phyloP scores from a whole-genome alignment of 148 eudicot genomes.

The Suaeda aralocaspica region DNA sequence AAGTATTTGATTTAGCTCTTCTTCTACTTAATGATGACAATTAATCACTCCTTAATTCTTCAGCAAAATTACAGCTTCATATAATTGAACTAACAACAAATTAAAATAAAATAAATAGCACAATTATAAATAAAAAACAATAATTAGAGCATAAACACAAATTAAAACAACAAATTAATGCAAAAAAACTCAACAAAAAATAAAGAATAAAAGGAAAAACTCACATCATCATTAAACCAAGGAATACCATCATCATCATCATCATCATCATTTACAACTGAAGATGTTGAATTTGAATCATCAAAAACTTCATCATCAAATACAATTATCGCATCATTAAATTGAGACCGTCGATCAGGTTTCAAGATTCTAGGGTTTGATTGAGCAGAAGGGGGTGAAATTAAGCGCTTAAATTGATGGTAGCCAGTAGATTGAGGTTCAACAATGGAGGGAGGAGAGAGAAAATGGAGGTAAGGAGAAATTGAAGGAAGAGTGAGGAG shows the following conservation, averaged over 20 bases:
- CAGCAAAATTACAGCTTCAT: background rate
- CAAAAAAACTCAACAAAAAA: background rate
- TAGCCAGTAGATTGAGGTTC: background rate
- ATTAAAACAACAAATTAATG: background rate
- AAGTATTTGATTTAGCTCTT: too few relatives aligned
- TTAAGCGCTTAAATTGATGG: background rate
- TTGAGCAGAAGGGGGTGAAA: slow-evolving; percentile 42
- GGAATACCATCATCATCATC: slow-evolving; percentile 21
- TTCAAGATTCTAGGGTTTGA: slow-evolving; percentile 66
- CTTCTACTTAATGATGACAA: too few relatives aligned
- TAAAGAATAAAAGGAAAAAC: background rate
- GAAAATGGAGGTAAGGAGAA: slow-evolving; percentile 20
- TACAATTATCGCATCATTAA: slow-evolving; percentile 41
- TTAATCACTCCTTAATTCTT: too few relatives aligned
- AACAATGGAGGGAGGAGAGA: slow-evolving; percentile 17
- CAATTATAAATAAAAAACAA: too few relatives aligned
- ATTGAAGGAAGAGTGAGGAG: slow-evolving; percentile 17
- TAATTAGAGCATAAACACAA: background rate
- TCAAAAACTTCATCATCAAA: slow-evolving; percentile 40
- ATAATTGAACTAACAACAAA: too few relatives aligned
- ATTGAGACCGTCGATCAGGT: slow-evolving; percentile 55
- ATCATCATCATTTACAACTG: slow-evolving; percentile 16
- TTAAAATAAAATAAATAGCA: too few relatives aligned
- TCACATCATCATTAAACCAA: slow-evolving; percentile 29
- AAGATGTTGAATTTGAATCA: slow-evolving; percentile 13